Conservation (phyloP, 1,284 basidiomycete species). For the Salmacisia buchloeana region DNA sequence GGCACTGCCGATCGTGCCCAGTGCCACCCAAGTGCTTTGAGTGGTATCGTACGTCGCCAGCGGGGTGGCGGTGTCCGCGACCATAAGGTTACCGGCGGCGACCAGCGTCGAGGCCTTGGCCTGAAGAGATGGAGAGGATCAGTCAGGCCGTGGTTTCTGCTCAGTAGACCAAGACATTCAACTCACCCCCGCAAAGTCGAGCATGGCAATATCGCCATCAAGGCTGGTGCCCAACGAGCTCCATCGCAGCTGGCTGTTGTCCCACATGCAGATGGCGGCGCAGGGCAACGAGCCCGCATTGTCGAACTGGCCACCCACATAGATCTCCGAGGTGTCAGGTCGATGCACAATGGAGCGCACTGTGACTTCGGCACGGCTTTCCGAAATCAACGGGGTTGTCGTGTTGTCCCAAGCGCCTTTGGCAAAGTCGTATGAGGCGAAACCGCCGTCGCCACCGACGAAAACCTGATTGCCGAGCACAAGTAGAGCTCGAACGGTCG, state of each 20-base stretch:
- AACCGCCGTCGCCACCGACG: slow-evolving; percentile 41
- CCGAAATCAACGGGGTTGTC: slow-evolving; percentile 24
- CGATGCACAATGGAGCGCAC: slow-evolving; percentile 71
- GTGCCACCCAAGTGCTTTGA: slow-evolving; percentile 54
- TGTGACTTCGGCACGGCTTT: slow-evolving; percentile 53
- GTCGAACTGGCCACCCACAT: slow-evolving; percentile 80
- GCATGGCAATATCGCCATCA: slow-evolving; percentile 70
- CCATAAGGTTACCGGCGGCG: slow-evolving; percentile 63
- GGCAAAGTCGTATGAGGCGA: slow-evolving; percentile 35
- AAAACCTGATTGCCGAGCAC: slow-evolving; percentile 40
- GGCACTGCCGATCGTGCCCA: slow-evolving; percentile 67
- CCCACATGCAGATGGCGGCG: slow-evolving; percentile 72
- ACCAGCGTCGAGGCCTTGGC: slow-evolving; percentile 38
- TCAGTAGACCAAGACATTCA: not conserved
- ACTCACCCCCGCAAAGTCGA: slow-evolving; percentile 69
- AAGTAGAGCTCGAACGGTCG: slow-evolving; percentile 57
- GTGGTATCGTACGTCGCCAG: slow-evolving; percentile 67
- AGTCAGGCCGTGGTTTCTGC: not conserved
- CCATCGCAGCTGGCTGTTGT: slow-evolving; percentile 69
- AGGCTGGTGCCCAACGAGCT: slow-evolving; percentile 72
- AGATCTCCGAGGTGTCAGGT: slow-evolving; percentile 62
- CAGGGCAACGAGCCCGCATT: slow-evolving; percentile 72
- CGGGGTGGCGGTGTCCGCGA: slow-evolving; percentile 62
- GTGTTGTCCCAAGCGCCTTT: slow-evolving; percentile 30
- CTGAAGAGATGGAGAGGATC: not conserved